Percentiles rank a stretch among this genome's conserved stretches.
phyloP scores from a whole-genome alignment of 768 basidiomycete genomes.

The Agaricus sinodeliciosus region DNA sequence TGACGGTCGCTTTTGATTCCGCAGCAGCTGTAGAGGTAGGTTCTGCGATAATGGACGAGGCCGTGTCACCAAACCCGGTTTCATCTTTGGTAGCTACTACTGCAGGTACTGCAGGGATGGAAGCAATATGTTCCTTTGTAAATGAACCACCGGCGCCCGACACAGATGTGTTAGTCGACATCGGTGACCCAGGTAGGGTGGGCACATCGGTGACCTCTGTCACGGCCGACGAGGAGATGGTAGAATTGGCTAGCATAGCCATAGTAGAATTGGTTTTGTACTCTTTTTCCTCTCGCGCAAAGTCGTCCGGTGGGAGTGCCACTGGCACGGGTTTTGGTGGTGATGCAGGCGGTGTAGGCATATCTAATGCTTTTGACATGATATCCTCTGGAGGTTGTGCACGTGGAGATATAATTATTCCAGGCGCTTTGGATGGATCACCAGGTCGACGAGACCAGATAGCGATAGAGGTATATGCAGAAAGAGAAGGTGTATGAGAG shows the following conservation, averaged over 20 bases:
- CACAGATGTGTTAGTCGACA: slow-evolving; percentile 54
- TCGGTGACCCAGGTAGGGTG: slow-evolving; percentile 50
- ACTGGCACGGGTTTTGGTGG: slow-evolving; percentile 17
- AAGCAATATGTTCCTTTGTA: slow-evolving; percentile 16
- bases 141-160: slow-evolving; percentile 28
- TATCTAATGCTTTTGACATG: slow-evolving; percentile 45
- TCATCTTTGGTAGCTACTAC: slow-evolving; percentile 2
- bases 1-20: slow-evolving; percentile 3
- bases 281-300: neutral
- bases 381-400: slow-evolving; percentile 59
- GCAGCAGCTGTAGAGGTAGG: slow-evolving; percentile 1
- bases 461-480: slow-evolving; percentile 34
- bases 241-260: slow-evolving; percentile 22
- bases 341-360: slow-evolving; percentile 44
- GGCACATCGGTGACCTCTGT: slow-evolving; percentile 45
- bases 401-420: slow-evolving; percentile 62
- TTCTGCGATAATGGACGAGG: neutral
- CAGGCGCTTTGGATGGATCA: slow-evolving; percentile 57
- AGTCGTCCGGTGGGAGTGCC: slow-evolving; percentile 9
- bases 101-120: slow-evolving; percentile 3
- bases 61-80: neutral
- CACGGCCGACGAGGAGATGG: slow-evolving; percentile 39
- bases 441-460: slow-evolving; percentile 71
- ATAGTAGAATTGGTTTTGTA: slow-evolving; percentile 8
- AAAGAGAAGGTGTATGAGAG: slow-evolving; percentile 7